Evolutionary conservation across 768 basidiomycete genomes (phyloP).

Genomic region (Suillus subaureus): DNA sequence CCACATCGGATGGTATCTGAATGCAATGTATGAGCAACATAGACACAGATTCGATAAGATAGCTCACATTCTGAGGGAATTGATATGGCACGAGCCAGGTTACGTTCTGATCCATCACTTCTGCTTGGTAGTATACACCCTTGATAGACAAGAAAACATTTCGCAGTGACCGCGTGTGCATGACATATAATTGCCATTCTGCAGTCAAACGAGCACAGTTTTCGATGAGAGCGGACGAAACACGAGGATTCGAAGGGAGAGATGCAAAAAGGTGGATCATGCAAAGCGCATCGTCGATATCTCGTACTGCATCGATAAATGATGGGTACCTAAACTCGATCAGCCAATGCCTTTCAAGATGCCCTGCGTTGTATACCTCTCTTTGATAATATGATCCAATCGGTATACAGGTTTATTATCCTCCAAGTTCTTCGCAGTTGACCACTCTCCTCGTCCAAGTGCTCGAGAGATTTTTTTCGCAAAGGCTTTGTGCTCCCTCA

Average conservation of each 20-base stretch:
- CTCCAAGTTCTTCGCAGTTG: constrained; percentile 89
- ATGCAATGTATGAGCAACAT: constrained; percentile 14
- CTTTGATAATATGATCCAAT: constrained; percentile 96
- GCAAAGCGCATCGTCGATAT: constrained; percentile 96
- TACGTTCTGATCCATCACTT: constrained; percentile 88
- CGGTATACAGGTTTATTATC: constrained; percentile 90
- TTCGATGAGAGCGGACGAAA: constrained; percentile 82
- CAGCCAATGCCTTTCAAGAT: constrained; percentile 5
- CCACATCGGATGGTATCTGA: constrained; percentile 92
- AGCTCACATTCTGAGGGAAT: constrained; percentile 88
- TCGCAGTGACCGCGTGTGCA: constrained; percentile 81
- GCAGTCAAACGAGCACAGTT: constrained; percentile 89
- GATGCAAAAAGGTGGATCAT: constrained; percentile 93
- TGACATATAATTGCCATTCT: constrained; percentile 96
- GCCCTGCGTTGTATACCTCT: constrained; percentile 59
- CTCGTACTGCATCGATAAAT: constrained; percentile 92
- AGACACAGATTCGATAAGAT: constrained; percentile 6
- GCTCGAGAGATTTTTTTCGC: constrained; percentile 95
- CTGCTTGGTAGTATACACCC: constrained; percentile 97
- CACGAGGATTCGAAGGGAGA: constrained; percentile 81
- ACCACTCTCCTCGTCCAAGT: constrained; percentile 94
- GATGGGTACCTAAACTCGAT: constrained; percentile 80
- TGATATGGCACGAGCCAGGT: constrained; percentile 98
- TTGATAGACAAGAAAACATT: constrained; percentile 97
- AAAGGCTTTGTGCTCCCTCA: constrained; percentile 97